Conservation (phyloP, 2,329 filamentous ascomycete genomes). For the Sporothrix pseudoabietina region DNA sequence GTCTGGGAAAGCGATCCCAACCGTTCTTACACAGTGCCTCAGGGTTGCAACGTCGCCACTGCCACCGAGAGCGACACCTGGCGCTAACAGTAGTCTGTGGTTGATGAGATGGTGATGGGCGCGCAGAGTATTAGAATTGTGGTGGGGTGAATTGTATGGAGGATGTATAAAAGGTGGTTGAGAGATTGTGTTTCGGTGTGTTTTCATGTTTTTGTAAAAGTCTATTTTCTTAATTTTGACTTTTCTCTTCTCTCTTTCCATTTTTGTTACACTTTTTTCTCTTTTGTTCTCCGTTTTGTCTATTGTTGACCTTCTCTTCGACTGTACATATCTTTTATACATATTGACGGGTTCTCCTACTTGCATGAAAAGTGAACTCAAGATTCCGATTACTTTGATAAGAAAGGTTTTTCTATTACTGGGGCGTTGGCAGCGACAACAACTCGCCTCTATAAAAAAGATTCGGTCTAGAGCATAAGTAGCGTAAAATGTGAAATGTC, state of each 20-base stretch:
- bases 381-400: too few relatives aligned
- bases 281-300: not conserved
- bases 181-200: not conserved
- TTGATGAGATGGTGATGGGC: not conserved
- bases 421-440: too few relatives aligned
- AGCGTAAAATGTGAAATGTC: too few relatives aligned
- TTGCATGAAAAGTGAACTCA: too few relatives aligned
- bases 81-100: slow-evolving; percentile 20
- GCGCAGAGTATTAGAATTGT: not conserved
- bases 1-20: slow-evolving; percentile 67
- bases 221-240: not conserved
- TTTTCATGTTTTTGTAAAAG: not conserved
- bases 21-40: slow-evolving; percentile 44
- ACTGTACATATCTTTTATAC: slow-evolving; percentile 1
- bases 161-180: slow-evolving; percentile 6
- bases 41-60: slow-evolving; percentile 22
- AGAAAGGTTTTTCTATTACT: too few relatives aligned
- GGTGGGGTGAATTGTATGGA: not conserved
- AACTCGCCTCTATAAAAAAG: too few relatives aligned
- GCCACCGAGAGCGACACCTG: slow-evolving; percentile 27
- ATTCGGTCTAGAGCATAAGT: too few relatives aligned
- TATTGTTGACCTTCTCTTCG: not conserved
- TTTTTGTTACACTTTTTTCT: not conserved
- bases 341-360: not conserved
- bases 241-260: too few relatives aligned